Evolutionary conservation across 345 rosid species (phyloP).

Genomic region (Iberis pinnata): DNA sequence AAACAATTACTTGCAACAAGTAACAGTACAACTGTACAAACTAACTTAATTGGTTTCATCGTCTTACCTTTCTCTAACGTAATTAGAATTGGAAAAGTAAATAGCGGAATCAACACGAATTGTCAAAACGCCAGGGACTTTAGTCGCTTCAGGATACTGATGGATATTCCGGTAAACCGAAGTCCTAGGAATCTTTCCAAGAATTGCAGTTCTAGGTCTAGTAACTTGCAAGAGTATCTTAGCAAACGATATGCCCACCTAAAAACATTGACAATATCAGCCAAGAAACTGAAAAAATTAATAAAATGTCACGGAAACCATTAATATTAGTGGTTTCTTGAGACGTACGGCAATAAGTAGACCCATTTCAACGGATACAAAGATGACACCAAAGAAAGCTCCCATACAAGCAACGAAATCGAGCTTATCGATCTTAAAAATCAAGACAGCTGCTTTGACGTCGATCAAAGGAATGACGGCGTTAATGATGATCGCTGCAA

Average conservation of each 20-base stretch:
- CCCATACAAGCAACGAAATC: not conserved
- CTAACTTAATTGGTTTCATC: too few species aligned
- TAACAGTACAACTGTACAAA: too few species aligned
- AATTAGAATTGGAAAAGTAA: not conserved
- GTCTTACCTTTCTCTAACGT: not conserved
- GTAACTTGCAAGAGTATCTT: not conserved
- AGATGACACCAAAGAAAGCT: not conserved
- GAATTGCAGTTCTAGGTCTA: not conserved
- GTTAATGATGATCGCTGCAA: not conserved
- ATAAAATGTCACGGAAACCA: too few species aligned
- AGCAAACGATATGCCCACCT: not conserved
- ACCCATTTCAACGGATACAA: not conserved
- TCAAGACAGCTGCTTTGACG: not conserved
- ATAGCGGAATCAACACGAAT: not conserved
- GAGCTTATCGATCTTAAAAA: not conserved
- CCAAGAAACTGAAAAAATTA: not conserved
- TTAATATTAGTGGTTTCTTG: too few species aligned
- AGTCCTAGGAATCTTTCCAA: not conserved
- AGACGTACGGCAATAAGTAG: not conserved
- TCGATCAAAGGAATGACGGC: not conserved
- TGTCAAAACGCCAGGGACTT: not conserved
- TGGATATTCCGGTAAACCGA: not conserved
- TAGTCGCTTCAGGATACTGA: not conserved
- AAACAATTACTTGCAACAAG: too few species aligned
- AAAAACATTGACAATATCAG: not conserved